Evolutionary conservation across 768 basidiomycete genomes (phyloP).

Genomic region (Rhodotorula diobovata): DNA sequence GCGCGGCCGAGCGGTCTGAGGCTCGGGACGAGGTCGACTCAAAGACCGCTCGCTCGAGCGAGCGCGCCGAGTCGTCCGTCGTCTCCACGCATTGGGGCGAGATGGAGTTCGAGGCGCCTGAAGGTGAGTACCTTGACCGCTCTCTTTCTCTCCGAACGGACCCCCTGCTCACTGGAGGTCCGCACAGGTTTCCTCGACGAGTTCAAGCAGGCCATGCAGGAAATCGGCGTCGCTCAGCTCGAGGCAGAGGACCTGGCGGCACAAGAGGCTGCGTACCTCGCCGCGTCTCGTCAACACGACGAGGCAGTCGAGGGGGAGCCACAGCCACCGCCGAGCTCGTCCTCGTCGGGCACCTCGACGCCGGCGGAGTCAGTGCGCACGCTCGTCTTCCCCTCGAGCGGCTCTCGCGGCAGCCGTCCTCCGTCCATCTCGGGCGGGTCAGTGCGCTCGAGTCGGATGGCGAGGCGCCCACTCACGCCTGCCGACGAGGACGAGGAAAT

Average conservation of each 20-base stretch:
- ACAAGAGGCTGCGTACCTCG: constrained; percentile 13
- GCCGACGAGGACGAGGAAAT: background rate
- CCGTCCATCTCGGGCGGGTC: background rate
- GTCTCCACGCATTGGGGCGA: constrained; percentile 28
- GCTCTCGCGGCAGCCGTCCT: background rate
- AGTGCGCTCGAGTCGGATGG: background rate
- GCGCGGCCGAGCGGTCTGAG: background rate
- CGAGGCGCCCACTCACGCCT: background rate
- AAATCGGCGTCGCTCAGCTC: constrained; percentile 19
- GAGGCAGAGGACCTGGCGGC: constrained; percentile 12
- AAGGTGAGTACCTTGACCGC: constrained; percentile 5
- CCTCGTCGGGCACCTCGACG: background rate
- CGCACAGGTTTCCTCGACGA: constrained; percentile 22
- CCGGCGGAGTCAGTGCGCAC: background rate
- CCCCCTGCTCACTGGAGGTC: fast-evolving
- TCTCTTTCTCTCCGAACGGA: background rate
- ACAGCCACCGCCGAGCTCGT: background rate
- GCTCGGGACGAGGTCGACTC: background rate
- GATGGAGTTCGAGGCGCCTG: constrained; percentile 19
- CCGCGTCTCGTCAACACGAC: background rate
- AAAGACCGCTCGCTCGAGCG: too few relatives aligned
- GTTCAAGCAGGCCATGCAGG: constrained; percentile 24
- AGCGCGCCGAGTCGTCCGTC: constrained; percentile 5
- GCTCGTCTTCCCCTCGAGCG: background rate
- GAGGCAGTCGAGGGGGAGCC: constrained; percentile 2